Evolutionary conservation across 352 stramenopile species (phyloP).

Genomic region (Aphanomyces stellatus): DNA sequence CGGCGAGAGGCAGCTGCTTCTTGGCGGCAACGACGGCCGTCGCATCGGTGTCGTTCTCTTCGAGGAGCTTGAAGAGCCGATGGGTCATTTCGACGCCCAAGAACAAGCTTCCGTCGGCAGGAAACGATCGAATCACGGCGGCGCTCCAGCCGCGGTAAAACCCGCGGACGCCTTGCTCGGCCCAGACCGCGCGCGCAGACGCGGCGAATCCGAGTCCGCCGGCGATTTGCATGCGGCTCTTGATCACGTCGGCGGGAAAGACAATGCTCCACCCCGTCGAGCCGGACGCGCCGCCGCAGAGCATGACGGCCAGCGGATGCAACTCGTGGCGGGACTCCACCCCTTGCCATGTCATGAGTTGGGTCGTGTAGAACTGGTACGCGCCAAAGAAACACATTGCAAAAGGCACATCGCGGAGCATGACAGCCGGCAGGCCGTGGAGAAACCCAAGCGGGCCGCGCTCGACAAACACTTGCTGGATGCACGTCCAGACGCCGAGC

Average conservation of each 20-base stretch:
- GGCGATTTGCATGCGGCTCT: constrained; percentile 68
- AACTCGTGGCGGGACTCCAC: constrained; percentile 67
- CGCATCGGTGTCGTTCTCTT: too few species aligned
- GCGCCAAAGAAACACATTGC: constrained; percentile 86
- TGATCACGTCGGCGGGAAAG: constrained; percentile 79
- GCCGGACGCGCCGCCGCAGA: constrained; percentile 61
- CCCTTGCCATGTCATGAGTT: constrained; percentile 30
- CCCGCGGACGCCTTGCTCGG: constrained; percentile 48
- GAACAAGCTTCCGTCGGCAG: constrained; percentile 82
- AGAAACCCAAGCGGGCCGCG: constrained; percentile 60
- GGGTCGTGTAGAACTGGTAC: constrained; percentile 66
- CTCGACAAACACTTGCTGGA: constrained; percentile 48
- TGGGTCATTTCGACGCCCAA: constrained; percentile 84
- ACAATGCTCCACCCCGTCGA: constrained; percentile 78
- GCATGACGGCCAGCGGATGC: constrained; percentile 60
- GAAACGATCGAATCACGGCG: constrained; percentile 74
- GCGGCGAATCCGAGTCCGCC: constrained; percentile 25
- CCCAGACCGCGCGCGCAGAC: constrained; percentile 46
- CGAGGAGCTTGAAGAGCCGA: constrained; percentile 36
- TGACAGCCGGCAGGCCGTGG: constrained; percentile 62
- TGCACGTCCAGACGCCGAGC: constrained; percentile 52
- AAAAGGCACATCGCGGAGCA: constrained; percentile 83
- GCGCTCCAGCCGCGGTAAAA: constrained; percentile 84
- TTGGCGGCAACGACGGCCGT: too few species aligned
- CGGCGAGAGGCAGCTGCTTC: too few species aligned